Percentiles rank a stretch among this genome's conserved stretches.
These are phyloP conservation scores for Wickerhamomyces mucosus DNA, from an alignment of 805 yeast genomes.

Conservation along the genomic window DNA sequence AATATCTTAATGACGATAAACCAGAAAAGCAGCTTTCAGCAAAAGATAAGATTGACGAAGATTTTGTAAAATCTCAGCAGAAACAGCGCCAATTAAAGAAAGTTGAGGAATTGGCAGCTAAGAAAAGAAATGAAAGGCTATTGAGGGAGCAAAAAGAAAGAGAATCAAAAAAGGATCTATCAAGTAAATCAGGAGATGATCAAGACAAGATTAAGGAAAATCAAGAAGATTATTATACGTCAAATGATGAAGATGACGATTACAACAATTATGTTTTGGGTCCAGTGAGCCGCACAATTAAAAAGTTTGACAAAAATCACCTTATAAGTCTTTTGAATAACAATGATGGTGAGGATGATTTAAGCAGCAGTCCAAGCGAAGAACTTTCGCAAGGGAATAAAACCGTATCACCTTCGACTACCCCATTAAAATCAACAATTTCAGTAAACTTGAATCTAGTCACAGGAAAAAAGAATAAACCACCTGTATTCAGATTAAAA, in stretches of 20 bases:
- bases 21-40: conserved; percentile 7
- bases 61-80: too few species aligned
- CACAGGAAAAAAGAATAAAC: background rate
- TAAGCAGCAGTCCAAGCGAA: too few species aligned
- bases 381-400: too few species aligned
- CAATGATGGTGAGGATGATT: conserved; percentile 10
- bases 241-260: conserved; percentile 6
- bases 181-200: conserved; percentile 1
- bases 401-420: too few species aligned
- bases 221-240: conserved; percentile 3
- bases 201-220: conserved; percentile 1
- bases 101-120: conserved; percentile 13
- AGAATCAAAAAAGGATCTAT: conserved; percentile 5
- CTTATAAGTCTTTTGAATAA: too few species aligned
- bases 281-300: too few species aligned
- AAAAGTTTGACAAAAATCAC: too few species aligned
- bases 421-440: too few species aligned
- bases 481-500: background rate
- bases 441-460: conserved; percentile 5
- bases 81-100: too few species aligned
- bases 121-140: conserved; percentile 15
- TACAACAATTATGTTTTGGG: too few species aligned
- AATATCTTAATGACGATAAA: conserved; percentile 1
- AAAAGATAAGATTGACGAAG: too few species aligned
- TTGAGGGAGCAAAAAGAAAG: conserved; percentile 11